Evolutionary conservation across 306 rosid species (phyloP).

Genomic region (Abrus pulchellus): DNA sequence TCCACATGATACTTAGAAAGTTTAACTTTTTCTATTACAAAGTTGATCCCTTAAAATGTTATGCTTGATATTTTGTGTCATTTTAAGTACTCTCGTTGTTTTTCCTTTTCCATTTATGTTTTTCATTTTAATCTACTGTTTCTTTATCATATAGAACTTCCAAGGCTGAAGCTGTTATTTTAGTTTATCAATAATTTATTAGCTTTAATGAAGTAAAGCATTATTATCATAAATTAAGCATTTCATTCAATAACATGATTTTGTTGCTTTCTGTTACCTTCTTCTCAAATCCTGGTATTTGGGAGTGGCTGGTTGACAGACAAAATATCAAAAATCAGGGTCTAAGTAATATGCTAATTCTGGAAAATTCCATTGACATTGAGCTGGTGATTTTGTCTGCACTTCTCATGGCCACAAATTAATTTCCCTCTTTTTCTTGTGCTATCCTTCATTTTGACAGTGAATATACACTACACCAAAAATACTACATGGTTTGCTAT

Average conservation of each 20-base stretch:
- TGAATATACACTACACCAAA: neutral
- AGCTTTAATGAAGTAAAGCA: neutral
- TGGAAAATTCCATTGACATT: conserved; percentile 2
- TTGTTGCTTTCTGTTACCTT: neutral
- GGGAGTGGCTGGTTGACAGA: neutral
- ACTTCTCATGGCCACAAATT: neutral
- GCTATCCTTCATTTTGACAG: neutral
- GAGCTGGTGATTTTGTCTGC: neutral
- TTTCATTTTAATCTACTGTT: conserved; percentile 5
- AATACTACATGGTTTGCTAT: neutral
- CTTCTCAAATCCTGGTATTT: neutral
- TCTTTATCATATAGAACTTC: neutral
- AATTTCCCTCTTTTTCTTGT: neutral
- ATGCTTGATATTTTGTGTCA: conserved; percentile 22
- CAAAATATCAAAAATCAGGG: neutral
- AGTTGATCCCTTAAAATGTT: neutral
- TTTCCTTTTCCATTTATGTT: neutral
- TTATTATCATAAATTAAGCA: neutral
- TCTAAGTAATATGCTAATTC: neutral
- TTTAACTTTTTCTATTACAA: neutral
- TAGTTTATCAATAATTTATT: neutral
- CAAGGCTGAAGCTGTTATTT: neutral
- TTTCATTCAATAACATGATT: conserved; percentile 4
- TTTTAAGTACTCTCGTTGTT: neutral
- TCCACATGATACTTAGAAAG: neutral